A percentile compares a stretch with the other conserved stretches of the same genome.
phyloP scores from a whole-genome alignment of 495 filamentous ascomycete genomes.

The Penicillium tannophilum region DNA sequence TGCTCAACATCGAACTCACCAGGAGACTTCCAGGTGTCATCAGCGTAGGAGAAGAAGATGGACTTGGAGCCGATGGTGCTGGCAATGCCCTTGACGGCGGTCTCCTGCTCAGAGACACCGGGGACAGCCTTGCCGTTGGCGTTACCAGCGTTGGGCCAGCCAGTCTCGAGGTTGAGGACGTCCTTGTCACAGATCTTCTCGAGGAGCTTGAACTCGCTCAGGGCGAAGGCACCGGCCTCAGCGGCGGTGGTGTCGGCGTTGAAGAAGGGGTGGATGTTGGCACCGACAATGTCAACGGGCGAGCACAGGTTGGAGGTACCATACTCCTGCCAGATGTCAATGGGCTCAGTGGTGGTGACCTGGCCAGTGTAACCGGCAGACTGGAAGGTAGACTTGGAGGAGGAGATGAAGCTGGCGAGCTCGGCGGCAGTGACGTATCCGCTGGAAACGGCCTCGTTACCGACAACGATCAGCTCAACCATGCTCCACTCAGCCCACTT shows the following conservation, averaged over 20 bases:
- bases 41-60: conserved; percentile 77
- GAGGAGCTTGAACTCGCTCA: conserved; percentile 64
- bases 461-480: conserved; percentile 79
- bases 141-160: conserved; percentile 77
- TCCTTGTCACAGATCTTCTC: conserved; percentile 65
- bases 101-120: conserved; percentile 63
- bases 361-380: conserved; percentile 70
- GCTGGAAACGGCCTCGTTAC: conserved; percentile 86
- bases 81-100: conserved; percentile 69
- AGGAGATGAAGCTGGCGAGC: conserved; percentile 69
- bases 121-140: conserved; percentile 73
- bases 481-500: conserved; percentile 73
- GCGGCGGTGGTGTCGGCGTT: conserved; percentile 63
- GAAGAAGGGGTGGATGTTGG: conserved; percentile 95
- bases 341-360: conserved; percentile 83
- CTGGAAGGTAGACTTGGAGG: conserved; percentile 49
- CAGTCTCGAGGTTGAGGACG: conserved; percentile 82
- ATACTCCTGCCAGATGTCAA: conserved; percentile 66
- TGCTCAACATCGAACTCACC: conserved; percentile 76
- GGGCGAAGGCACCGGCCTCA: conserved; percentile 73
- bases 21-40: conserved; percentile 80
- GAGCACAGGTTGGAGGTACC: conserved; percentile 59
- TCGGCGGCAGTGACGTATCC: conserved; percentile 58
- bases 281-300: conserved; percentile 74
- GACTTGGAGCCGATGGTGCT: conserved; percentile 56